These are phyloP conservation scores for Penicillium sp. DNA, from an alignment of 2,329 filamentous ascomycete genomes.

Conservation along the genomic window DNA sequence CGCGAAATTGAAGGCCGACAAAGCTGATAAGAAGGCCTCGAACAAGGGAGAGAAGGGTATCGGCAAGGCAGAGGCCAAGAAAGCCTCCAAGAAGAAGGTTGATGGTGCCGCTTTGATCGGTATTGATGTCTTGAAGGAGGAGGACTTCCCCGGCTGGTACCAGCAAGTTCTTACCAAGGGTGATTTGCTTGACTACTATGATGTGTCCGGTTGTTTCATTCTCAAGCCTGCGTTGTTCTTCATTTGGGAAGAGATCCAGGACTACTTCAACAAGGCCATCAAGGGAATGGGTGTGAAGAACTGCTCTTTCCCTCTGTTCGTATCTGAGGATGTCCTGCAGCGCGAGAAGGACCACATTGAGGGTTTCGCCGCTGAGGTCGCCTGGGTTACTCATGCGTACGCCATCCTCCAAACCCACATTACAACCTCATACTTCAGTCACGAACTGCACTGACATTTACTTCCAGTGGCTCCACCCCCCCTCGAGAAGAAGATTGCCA, in stretches of 20 bases:
- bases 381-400: slow-evolving; percentile 53
- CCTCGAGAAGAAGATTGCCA: slow-evolving; percentile 75
- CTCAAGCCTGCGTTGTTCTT: slow-evolving; percentile 70
- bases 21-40: slow-evolving; percentile 36
- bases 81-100: slow-evolving; percentile 51
- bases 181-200: slow-evolving; percentile 97
- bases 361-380: slow-evolving; percentile 79
- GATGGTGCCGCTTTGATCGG: slow-evolving; percentile 71
- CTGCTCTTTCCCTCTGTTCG: slow-evolving; percentile 94
- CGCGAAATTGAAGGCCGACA: slow-evolving; percentile 44
- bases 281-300: slow-evolving; percentile 92
- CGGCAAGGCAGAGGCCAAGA: slow-evolving; percentile 8
- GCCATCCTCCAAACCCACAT: slow-evolving; percentile 2
- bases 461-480: slow-evolving; percentile 80
- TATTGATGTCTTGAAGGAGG: slow-evolving; percentile 79
- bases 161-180: slow-evolving; percentile 96
- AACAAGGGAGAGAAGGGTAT: slow-evolving; percentile 34
- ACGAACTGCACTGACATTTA: slow-evolving; percentile 8
- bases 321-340: slow-evolving; percentile 83
- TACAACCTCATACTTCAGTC: background rate
- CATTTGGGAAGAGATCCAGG: slow-evolving; percentile 67
- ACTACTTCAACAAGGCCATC: slow-evolving; percentile 64
- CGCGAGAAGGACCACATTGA: slow-evolving; percentile 94
- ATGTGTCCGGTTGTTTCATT: slow-evolving; percentile 97
- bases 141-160: slow-evolving; percentile 93